Percentiles rank a stretch among this genome's conserved stretches.
Conservation (phyloP, 73 alveolate species). For the Effrenium voratum region DNA sequence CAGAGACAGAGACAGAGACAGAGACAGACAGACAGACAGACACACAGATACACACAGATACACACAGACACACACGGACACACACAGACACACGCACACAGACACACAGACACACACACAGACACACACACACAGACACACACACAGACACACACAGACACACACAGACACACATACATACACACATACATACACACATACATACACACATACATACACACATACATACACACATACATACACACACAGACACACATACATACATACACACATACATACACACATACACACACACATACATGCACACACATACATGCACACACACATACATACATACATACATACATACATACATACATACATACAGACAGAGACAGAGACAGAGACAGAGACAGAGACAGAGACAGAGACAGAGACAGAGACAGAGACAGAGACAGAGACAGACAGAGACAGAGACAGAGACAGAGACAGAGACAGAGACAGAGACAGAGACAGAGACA, state of each 20-base stretch:
- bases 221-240: not conserved
- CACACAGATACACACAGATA: not conserved
- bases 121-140: not conserved
- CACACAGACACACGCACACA: not conserved
- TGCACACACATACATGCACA: not conserved
- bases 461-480: not conserved
- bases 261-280: not conserved
- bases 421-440: conserved; percentile 8
- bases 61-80: not conserved
- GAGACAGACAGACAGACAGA: too few relatives aligned
- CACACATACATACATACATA: too few relatives aligned
- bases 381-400: not conserved
- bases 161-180: not conserved
- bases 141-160: not conserved
- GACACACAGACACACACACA: not conserved
- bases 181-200: not conserved
- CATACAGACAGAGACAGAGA: not conserved
- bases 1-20: conserved; percentile 26
- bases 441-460: not conserved
- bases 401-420: conserved; percentile 20
- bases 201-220: not conserved
- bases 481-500: not conserved
- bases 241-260: not conserved
- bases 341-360: too few relatives aligned
- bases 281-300: not conserved